Conservation (phyloP, 345 rosid genomes). For the Gossypium turneri region DNA sequence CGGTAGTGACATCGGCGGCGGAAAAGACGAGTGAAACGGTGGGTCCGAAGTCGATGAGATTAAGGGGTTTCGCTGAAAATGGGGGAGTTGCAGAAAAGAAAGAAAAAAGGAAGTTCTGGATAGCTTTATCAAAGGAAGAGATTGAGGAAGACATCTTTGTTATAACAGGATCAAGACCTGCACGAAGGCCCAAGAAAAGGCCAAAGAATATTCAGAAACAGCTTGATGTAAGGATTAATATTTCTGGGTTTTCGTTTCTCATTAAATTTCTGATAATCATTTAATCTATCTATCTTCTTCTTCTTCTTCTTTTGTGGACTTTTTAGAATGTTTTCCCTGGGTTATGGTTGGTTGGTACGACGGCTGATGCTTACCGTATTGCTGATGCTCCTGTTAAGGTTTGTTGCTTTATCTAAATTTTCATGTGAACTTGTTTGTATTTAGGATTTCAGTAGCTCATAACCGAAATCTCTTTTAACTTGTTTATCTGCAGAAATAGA, state of each 20-base stretch:
- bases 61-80: slow-evolving; percentile 59
- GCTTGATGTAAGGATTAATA: slow-evolving; percentile 54
- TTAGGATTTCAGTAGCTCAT: background rate
- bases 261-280: background rate
- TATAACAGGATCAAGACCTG: slow-evolving; percentile 80
- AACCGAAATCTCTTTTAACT: background rate
- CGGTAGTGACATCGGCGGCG: slow-evolving; percentile 19
- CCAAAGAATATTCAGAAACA: slow-evolving; percentile 70
- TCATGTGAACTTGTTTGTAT: background rate
- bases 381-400: slow-evolving; percentile 61
- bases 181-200: slow-evolving; percentile 73
- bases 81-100: slow-evolving; percentile 43
- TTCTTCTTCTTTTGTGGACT: background rate
- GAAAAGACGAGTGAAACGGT: slow-evolving; percentile 27
- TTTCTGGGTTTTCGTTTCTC: background rate
- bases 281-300: background rate
- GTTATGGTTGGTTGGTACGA: slow-evolving; percentile 71
- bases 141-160: slow-evolving; percentile 87
- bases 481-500: slow-evolving; percentile 29
- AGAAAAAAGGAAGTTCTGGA: slow-evolving; percentile 69
- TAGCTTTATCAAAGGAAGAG: slow-evolving; percentile 76
- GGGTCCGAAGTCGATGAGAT: slow-evolving; percentile 59
- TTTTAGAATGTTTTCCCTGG: slow-evolving; percentile 72
- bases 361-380: slow-evolving; percentile 67
- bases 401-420: slow-evolving; percentile 9